Evolutionary conservation across 179 eudicot species (phyloP), one percentile per base, ranked within the genome.

Genomic region (Kewa caespitosa): DNA sequence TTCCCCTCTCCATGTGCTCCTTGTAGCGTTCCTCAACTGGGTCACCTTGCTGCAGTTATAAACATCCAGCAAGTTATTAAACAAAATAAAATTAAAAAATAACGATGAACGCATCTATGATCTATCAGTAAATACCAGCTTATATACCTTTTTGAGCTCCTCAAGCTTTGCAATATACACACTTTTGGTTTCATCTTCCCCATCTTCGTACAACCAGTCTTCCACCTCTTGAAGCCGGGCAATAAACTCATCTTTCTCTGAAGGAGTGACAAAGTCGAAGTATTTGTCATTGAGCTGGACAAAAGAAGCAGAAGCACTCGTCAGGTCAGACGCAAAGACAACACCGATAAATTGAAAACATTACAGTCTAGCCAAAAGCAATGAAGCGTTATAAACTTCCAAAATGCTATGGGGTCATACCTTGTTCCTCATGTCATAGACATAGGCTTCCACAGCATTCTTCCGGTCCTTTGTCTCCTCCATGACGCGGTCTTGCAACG

Each of bases 181-280:
- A 31, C 98, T 92, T 78, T 92, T 92, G 25, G 88, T 94, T 82
- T 94, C 97, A 82, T 94, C 97, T 81, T 94, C 98, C 2, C 96
- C 97, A 38, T 94, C 98, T 83, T 92, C 98, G 72, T 94, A 94
- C 76, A 94, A 82, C 97, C 97, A 94, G 74, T 94, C 98, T 80
- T 94, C 97, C 7, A 86, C 88, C 84, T 86, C 85, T 76, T 94
- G 98, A 74, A 94, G 97, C 70, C 69, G 87, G 55, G 90, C 84
- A 69, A 80, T 80, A 25, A 94, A 82, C 65, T 75, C 93, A 14
- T 94, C 98, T 80, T 85, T 94, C 66, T 92, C 98, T 0, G 88
- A 31, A 43, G 91, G 88, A 8, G 88, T 87, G 41, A 90, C 94
- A 77, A 90, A 94, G 50, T 88, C 96, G 2, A 76, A 81, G 70